Percentiles rank a stretch among this genome's conserved stretches.
phyloP scores from a whole-genome alignment of 2,329 filamentous ascomycete species.

The Aspergillus intermedius region DNA sequence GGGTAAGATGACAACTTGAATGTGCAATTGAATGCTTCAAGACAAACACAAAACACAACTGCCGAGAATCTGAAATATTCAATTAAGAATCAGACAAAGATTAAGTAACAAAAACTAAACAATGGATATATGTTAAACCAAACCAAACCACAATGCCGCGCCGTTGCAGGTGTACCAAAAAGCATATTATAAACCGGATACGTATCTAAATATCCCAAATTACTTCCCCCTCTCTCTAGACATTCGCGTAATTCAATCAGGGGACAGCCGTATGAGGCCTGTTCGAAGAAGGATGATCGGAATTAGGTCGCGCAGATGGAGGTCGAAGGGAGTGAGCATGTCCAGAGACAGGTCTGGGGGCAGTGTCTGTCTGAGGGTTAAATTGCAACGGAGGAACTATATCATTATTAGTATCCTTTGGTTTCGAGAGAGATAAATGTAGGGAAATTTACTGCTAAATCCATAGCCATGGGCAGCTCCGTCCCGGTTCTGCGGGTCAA shows the following conservation, averaged over 20 bases:
- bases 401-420: conserved; percentile 1
- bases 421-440: background rate
- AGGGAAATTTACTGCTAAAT: conserved; percentile 38
- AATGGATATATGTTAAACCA: background rate
- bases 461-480: conserved; percentile 44
- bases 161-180: background rate
- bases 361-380: conserved; percentile 5
- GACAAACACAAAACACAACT: background rate
- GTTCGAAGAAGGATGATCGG: conserved; percentile 10
- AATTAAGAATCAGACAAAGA: background rate
- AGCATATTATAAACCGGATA: background rate
- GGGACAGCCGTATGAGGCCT: background rate
- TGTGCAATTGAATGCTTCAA: background rate
- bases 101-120: background rate
- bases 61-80: background rate
- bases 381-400: conserved; percentile 16
- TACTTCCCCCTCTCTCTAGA: background rate
- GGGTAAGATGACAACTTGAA: no score
- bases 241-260: background rate
- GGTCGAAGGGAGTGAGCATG: conserved; percentile 1
- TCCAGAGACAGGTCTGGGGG: conserved; percentile 9
- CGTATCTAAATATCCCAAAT: background rate
- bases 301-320: conserved; percentile 8
- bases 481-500: conserved; percentile 36
- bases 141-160: background rate